phyloP scores from a whole-genome alignment of 169 alveolate genomes.

The Cryptosporidium meleagridis region DNA sequence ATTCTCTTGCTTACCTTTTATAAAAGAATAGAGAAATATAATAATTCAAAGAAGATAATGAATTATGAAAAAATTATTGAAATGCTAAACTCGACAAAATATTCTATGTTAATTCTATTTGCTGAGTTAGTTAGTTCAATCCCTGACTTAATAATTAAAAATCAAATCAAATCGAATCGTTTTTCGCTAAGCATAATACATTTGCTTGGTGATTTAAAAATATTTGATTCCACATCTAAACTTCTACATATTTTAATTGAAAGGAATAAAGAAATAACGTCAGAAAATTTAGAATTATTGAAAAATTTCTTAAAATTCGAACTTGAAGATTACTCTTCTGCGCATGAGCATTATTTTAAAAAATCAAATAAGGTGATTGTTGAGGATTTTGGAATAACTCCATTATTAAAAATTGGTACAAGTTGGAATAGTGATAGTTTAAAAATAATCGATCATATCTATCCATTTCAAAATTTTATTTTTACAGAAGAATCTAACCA shows the following conservation, averaged over 20 bases:
- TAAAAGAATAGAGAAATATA: conserved; percentile 22
- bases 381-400: conserved; percentile 38
- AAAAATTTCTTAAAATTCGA: background rate
- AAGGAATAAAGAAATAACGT: background rate
- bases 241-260: background rate
- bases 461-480: background rate
- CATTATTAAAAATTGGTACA: conserved; percentile 49
- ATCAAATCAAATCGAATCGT: background rate
- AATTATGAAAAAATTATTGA: conserved; percentile 9
- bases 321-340: background rate
- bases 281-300: background rate
- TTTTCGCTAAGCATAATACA: background rate
- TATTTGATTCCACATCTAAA: conserved; percentile 25
- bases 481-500: background rate
- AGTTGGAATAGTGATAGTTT: conserved; percentile 25
- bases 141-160: conserved; percentile 1
- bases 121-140: conserved; percentile 12
- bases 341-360: background rate
- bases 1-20: conserved; percentile 50
- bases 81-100: background rate
- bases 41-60: background rate
- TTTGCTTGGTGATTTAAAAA: conserved; percentile 16
- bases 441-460: background rate
- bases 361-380: conserved; percentile 3
- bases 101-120: conserved; percentile 17